Conservation (phyloP, 495 filamentous ascomycete species). For the Immersiella caudata region DNA sequence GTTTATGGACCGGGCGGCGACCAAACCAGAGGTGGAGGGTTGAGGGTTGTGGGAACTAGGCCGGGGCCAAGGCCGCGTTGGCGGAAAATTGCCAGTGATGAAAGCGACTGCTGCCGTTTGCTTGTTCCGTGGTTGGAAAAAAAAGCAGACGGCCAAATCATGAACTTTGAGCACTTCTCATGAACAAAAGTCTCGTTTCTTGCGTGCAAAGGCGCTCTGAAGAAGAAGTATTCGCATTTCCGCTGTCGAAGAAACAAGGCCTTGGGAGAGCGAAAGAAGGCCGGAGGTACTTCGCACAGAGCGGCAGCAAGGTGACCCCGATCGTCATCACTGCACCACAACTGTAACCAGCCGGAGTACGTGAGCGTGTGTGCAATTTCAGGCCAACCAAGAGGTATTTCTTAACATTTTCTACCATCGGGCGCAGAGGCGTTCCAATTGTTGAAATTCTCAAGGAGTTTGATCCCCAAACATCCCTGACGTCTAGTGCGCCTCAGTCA, state of each 20-base stretch:
- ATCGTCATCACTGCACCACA: no score
- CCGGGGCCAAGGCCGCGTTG: neutral
- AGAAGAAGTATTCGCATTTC: neutral
- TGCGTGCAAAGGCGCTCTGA: neutral
- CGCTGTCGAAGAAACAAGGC: no score
- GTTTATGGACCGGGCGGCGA: neutral
- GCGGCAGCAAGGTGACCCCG: no score
- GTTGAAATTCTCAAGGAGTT: no score
- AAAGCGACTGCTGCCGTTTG: neutral
- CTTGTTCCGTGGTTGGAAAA: no score
- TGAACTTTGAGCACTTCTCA: no score
- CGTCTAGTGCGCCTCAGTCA: neutral
- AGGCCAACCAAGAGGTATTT: neutral
- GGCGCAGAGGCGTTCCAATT: no score
- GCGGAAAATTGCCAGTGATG: neutral
- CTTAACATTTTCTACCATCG: neutral
- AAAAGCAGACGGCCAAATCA: no score
- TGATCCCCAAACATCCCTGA: no score
- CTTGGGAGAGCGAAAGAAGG: no score
- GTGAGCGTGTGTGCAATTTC: neutral
- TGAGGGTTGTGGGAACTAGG: neutral
- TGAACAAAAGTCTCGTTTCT: neutral
- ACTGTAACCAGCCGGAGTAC: neutral
- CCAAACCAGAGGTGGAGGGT: neutral
- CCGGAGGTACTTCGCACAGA: no score